Evolutionary conservation across 2,329 filamentous ascomycete species (phyloP).

Genomic region (Xylariaceae sp.): DNA sequence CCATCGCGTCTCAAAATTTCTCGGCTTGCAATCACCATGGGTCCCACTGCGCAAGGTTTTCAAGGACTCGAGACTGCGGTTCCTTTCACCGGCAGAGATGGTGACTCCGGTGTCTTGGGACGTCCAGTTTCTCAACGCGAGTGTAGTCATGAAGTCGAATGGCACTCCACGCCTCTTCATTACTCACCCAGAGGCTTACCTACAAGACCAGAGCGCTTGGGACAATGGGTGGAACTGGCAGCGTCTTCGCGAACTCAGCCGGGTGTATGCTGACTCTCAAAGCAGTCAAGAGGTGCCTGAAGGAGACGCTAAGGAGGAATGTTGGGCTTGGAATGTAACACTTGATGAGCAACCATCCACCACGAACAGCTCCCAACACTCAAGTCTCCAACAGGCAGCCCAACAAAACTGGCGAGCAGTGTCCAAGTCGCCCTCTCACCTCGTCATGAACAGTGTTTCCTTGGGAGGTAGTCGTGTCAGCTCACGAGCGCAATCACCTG

Average conservation of each 20-base stretch:
- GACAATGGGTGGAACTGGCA: conserved; percentile 67
- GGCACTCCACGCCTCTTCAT: conserved; percentile 65
- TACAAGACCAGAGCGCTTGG: conserved; percentile 56
- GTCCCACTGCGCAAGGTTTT: conserved; percentile 74
- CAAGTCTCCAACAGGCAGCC: conserved; percentile 37
- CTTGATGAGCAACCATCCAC: conserved; percentile 47
- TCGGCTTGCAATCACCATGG: conserved; percentile 64
- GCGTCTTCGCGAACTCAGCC: conserved; percentile 58
- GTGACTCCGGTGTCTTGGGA: conserved; percentile 68
- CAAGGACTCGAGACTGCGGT: conserved; percentile 67
- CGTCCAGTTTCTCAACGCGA: conserved; percentile 63
- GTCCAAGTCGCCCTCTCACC: conserved; percentile 38
- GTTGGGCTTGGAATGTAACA: conserved; percentile 63
- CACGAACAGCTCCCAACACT: conserved; percentile 34
- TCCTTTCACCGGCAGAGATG: conserved; percentile 68
- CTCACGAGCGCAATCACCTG: conserved; percentile 36
- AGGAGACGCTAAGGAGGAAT: conserved; percentile 58
- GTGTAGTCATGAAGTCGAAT: conserved; percentile 68
- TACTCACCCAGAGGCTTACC: conserved; percentile 70
- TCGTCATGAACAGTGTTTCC: conserved; percentile 3
- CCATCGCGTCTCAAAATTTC: conserved; percentile 38
- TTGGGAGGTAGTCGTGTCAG: neutral
- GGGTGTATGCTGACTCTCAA: conserved; percentile 46
- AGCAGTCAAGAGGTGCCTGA: conserved; percentile 48
- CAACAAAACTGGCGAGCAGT: conserved; percentile 33